A percentile compares a stretch with the other conserved stretches of the same genome.
These are phyloP conservation scores for Flaveria brownii DNA, from an alignment of 129 eudicot genomes.

Conservation along the genomic window DNA sequence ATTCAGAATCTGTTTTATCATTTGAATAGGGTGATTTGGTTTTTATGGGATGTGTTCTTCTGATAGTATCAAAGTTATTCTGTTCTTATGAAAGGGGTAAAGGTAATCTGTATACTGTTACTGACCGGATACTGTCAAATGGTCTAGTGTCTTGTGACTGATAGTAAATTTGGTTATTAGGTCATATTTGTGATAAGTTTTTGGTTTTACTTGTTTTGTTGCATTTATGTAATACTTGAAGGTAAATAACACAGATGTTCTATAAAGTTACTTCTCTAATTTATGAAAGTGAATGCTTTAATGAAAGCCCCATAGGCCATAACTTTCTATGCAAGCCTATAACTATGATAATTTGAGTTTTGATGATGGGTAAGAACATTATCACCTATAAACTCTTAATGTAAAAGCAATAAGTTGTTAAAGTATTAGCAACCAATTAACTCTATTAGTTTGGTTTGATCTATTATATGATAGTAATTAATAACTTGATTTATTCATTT, in stretches of 20 bases:
- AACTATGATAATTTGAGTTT: constrained; percentile 16
- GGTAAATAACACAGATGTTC: constrained; percentile 6
- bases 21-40: constrained; percentile 14
- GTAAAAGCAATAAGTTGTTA: constrained; percentile 12
- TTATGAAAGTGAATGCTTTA: constrained; percentile 29
- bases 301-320: constrained; percentile 10
- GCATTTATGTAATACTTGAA: constrained; percentile 20
- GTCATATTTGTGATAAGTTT: constrained; percentile 1
- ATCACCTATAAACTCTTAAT: constrained; percentile 12
- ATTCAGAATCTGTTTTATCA: constrained; percentile 12
- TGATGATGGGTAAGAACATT: constrained; percentile 21
- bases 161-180: constrained; percentile 5
- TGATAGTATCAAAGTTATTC: background rate
- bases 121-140: background rate
- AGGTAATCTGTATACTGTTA: constrained; percentile 7
- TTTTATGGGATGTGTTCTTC: constrained; percentile 2
- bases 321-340: constrained; percentile 26
- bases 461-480: background rate
- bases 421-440: background rate
- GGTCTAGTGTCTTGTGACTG: constrained; percentile 7
- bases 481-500: background rate
- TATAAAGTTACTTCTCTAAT: constrained; percentile 15
- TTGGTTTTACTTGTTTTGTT: constrained; percentile 21
- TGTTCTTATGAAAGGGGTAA: constrained; percentile 5
- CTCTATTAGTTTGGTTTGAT: background rate